A percentile compares a stretch with the other conserved stretches of the same genome.
Evolutionary conservation across 2,329 filamentous ascomycete species (phyloP).

Genomic region (Aspergillus eucalypticola): DNA sequence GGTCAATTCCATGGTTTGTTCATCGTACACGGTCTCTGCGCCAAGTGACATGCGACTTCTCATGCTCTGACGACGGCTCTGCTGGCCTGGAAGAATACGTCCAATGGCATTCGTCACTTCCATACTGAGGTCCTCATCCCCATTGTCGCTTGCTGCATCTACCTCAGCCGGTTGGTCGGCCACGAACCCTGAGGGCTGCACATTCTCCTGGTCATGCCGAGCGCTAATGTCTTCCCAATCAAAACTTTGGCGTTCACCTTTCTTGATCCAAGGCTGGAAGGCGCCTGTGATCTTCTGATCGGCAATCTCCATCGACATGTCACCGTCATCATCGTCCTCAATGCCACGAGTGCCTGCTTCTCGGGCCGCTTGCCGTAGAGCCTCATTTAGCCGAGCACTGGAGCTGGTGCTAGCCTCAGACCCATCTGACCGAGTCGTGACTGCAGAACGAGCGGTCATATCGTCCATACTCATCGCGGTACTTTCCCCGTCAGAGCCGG

Average conservation of each 20-base stretch:
- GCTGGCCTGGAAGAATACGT: conserved; percentile 64
- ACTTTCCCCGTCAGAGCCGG: conserved; percentile 62
- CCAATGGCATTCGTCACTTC: conserved; percentile 85
- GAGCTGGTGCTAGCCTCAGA: conserved; percentile 57
- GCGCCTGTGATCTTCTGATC: conserved; percentile 57
- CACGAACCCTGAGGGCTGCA: conserved; percentile 35
- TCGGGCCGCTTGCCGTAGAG: conserved; percentile 71
- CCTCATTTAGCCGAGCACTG: conserved; percentile 73
- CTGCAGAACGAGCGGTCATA: conserved; percentile 67
- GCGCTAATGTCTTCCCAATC: conserved; percentile 47
- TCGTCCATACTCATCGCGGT: conserved; percentile 84
- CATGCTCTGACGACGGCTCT: conserved; percentile 34
- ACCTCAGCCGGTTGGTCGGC: conserved; percentile 8
- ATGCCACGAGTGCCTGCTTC: conserved; percentile 73
- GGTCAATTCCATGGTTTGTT: conserved; percentile 52
- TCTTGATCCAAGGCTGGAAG: conserved; percentile 52
- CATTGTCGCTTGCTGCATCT: conserved; percentile 42
- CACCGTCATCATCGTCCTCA: conserved; percentile 60
- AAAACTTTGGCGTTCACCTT: conserved; percentile 43
- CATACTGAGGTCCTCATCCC: conserved; percentile 80
- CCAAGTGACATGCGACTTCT: conserved; percentile 46
- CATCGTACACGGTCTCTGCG: conserved; percentile 49
- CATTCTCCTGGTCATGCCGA: conserved; percentile 49
- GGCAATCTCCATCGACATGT: conserved; percentile 79
- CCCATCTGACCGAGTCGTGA: conserved; percentile 59